A percentile compares a stretch with the other conserved stretches of the same genome.
Evolutionary conservation across 768 basidiomycete genomes (phyloP).

Genomic region (Krasilnikovozyma curviuscula): DNA sequence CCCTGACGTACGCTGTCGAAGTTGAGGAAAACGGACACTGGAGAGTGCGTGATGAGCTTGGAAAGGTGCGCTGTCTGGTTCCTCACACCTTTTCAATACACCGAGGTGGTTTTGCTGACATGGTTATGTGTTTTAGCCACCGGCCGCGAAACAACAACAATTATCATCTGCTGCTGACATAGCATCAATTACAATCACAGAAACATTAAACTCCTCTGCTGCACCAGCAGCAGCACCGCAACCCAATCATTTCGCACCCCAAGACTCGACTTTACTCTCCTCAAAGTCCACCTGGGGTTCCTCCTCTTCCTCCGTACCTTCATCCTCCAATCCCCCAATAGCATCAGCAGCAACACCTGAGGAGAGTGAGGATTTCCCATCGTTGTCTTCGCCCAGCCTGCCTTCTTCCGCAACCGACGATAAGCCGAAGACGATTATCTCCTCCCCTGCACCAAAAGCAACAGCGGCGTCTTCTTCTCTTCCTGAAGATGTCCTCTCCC

Average conservation of each 20-base stretch:
- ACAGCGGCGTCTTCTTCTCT: conserved; percentile 13
- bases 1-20: conserved; percentile 64
- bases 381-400: background rate
- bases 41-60: conserved; percentile 19
- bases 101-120: background rate
- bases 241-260: background rate
- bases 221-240: background rate
- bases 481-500: conserved; percentile 11
- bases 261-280: background rate
- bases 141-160: conserved; percentile 4
- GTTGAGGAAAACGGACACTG: conserved; percentile 29
- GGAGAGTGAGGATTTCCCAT: background rate
- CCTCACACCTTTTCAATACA: background rate
- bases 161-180: conserved; percentile 1
- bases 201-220: background rate
- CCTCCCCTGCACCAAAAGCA: conserved; percentile 7
- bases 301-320: background rate
- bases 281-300: conserved; percentile 2
- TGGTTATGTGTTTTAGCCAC: background rate
- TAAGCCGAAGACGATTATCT: background rate
- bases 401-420: background rate
- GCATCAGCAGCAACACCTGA: background rate
- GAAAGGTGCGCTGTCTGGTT: conserved; percentile 12
- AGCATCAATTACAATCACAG: background rate
- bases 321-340: background rate